phyloP scores from a whole-genome alignment of 2,329 filamentous ascomycete genomes.

The Verticillium zaregamsianum region DNA sequence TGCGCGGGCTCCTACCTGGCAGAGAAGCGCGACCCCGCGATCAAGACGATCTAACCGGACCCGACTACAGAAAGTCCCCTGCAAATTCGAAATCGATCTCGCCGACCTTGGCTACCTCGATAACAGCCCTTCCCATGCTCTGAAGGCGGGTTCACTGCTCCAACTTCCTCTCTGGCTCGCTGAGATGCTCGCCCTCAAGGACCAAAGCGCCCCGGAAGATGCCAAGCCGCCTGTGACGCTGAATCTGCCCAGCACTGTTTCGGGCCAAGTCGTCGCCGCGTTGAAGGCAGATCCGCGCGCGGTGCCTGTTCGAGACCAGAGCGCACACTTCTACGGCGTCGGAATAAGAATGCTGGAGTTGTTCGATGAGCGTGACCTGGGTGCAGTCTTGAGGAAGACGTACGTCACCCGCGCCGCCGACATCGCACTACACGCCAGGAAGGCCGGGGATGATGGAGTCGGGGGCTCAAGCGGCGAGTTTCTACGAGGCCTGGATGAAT shows the following conservation, averaged over 20 bases:
- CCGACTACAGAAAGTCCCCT: conserved; percentile 77
- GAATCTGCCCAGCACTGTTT: conserved; percentile 74
- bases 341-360: conserved; percentile 83
- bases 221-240: conserved; percentile 66
- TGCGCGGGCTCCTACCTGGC: conserved; percentile 25
- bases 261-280: conserved; percentile 78
- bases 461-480: conserved; percentile 73
- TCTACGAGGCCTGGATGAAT: conserved; percentile 82
- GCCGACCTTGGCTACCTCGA: conserved; percentile 86
- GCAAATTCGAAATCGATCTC: conserved; percentile 88
- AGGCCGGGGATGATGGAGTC: conserved; percentile 64
- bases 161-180: conserved; percentile 90
- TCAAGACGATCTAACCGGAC: not conserved
- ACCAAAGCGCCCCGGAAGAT: conserved; percentile 31
- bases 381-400: conserved; percentile 69
- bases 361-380: conserved; percentile 77
- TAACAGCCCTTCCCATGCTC: conserved; percentile 65
- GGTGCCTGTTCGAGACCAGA: conserved; percentile 78
- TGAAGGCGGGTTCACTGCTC: conserved; percentile 77
- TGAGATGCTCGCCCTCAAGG: conserved; percentile 81
- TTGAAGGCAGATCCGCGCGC: conserved; percentile 85
- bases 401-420: conserved; percentile 79
- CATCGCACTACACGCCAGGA: conserved; percentile 84
- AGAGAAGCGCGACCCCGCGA: not conserved
- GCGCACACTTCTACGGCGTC: conserved; percentile 83